Percentiles rank a stretch among this genome's conserved stretches.
phyloP scores from a whole-genome alignment of 2,329 filamentous ascomycete genomes.

The Nakataea oryzae region DNA sequence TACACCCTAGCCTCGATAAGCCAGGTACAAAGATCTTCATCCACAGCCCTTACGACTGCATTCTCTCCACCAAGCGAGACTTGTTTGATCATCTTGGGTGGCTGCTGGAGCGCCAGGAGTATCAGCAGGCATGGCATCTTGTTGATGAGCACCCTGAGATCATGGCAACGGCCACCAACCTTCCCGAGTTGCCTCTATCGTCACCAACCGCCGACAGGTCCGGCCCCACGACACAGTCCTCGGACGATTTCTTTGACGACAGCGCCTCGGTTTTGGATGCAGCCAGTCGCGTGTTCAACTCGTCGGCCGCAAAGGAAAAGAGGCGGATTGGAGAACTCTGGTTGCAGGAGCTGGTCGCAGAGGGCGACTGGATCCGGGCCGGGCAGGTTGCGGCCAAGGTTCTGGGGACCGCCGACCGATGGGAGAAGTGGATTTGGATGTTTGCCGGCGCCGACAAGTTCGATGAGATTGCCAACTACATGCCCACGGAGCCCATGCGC shows the following conservation, averaged over 20 bases:
- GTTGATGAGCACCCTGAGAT: slow-evolving; percentile 80
- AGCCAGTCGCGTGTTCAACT: slow-evolving; percentile 45
- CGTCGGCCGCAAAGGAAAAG: slow-evolving; percentile 75
- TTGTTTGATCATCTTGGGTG: slow-evolving; percentile 76
- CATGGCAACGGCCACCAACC: slow-evolving; percentile 31
- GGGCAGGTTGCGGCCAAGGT: slow-evolving; percentile 77
- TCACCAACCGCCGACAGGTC: slow-evolving; percentile 30
- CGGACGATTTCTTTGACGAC: slow-evolving; percentile 68
- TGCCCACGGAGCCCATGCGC: slow-evolving; percentile 66
- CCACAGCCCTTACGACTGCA: slow-evolving; percentile 91
- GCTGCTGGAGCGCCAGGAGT: slow-evolving; percentile 73
- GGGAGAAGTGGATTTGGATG: slow-evolving; percentile 93
- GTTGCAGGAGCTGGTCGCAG: slow-evolving; percentile 74
- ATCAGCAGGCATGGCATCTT: slow-evolving; percentile 80
- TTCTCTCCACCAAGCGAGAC: slow-evolving; percentile 83
- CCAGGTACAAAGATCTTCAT: slow-evolving; percentile 70
- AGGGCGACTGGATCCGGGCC: slow-evolving; percentile 65
- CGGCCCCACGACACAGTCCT: slow-evolving; percentile 17
- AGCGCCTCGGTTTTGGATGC: slow-evolving; percentile 45
- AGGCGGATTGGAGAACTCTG: slow-evolving; percentile 84
- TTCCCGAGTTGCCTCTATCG: slow-evolving; percentile 24
- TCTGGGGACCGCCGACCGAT: slow-evolving; percentile 65
- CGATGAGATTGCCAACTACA: slow-evolving; percentile 78
- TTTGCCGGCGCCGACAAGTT: slow-evolving; percentile 82
- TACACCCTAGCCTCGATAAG: slow-evolving; percentile 45